phyloP scores from a whole-genome alignment of 257 asterid genomes.

The Forsythia suspensa region DNA sequence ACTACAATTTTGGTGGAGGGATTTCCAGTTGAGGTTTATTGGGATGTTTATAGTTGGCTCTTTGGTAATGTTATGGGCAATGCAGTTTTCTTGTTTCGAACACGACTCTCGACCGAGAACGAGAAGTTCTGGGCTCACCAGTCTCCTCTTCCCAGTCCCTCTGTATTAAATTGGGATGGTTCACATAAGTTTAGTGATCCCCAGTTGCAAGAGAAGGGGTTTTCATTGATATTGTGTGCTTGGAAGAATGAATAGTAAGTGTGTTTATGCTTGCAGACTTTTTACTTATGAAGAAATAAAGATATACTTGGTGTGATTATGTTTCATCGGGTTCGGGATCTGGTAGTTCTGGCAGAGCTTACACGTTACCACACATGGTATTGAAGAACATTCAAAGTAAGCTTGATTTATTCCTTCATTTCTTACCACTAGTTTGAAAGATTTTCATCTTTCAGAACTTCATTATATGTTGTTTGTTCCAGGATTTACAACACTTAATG shows the following conservation, averaged over 20 bases:
- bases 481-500: neutral
- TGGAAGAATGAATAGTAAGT: slow-evolving; percentile 52
- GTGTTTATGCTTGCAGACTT: neutral
- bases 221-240: slow-evolving; percentile 66
- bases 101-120: slow-evolving; percentile 17
- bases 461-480: too few relatives aligned
- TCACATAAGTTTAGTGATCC: slow-evolving; percentile 25
- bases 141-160: slow-evolving; percentile 11
- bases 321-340: neutral
- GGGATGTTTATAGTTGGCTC: slow-evolving; percentile 84
- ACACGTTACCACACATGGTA: neutral
- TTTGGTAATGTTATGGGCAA: slow-evolving; percentile 45
- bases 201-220: slow-evolving; percentile 35
- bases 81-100: slow-evolving; percentile 66
- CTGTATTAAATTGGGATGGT: slow-evolving; percentile 26
- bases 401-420: too few relatives aligned
- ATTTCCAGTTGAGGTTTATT: slow-evolving; percentile 51
- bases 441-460: too few relatives aligned
- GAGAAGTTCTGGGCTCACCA: slow-evolving; percentile 25
- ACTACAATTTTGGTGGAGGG: slow-evolving; percentile 64
- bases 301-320: neutral
- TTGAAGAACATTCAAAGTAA: neutral
- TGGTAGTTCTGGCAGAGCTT: neutral
- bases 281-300: neutral
- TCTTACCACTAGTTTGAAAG: neutral